A percentile compares a stretch with the other conserved stretches of the same genome.
phyloP scores from a whole-genome alignment of 495 filamentous ascomycete species.

The Cenococcum geophilum region DNA sequence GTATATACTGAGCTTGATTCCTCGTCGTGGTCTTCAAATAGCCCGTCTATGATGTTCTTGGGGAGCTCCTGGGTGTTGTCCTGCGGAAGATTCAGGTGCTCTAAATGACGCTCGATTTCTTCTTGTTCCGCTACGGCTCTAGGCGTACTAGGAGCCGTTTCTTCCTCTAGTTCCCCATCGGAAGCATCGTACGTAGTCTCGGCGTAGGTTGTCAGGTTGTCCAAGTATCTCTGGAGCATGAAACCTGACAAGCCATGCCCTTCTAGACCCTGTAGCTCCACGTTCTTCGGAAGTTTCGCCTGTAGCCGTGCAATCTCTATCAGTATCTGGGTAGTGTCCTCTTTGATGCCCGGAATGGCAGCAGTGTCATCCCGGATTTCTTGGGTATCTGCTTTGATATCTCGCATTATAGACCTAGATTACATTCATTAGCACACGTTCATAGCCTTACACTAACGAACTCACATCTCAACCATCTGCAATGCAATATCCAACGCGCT shows the following conservation, averaged over 20 bases:
- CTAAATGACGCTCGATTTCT: no score
- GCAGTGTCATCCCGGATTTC: slow-evolving; percentile 1
- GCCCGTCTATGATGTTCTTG: no score
- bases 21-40: no score
- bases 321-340: slow-evolving; percentile 11
- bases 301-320: slow-evolving; percentile 15
- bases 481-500: slow-evolving; percentile 9
- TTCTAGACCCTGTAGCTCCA: neutral
- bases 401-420: slow-evolving; percentile 1
- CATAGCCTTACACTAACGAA: no score
- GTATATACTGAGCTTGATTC: no score
- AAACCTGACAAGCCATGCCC: neutral
- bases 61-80: no score
- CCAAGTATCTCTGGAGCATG: slow-evolving; percentile 16
- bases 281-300: neutral
- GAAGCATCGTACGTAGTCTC: neutral
- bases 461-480: slow-evolving; percentile 2
- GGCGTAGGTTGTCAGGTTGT: slow-evolving; percentile 12
- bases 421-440: no score
- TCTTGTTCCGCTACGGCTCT: no score
- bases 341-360: slow-evolving; percentile 1
- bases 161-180: neutral
- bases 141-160: no score
- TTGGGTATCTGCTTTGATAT: slow-evolving; percentile 12
- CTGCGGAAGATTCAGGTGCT: no score